Percentiles rank a stretch among this genome's conserved stretches.
Evolutionary conservation across 2,329 filamentous ascomycete genomes (phyloP).

Genomic region (Simplicillium sp.): DNA sequence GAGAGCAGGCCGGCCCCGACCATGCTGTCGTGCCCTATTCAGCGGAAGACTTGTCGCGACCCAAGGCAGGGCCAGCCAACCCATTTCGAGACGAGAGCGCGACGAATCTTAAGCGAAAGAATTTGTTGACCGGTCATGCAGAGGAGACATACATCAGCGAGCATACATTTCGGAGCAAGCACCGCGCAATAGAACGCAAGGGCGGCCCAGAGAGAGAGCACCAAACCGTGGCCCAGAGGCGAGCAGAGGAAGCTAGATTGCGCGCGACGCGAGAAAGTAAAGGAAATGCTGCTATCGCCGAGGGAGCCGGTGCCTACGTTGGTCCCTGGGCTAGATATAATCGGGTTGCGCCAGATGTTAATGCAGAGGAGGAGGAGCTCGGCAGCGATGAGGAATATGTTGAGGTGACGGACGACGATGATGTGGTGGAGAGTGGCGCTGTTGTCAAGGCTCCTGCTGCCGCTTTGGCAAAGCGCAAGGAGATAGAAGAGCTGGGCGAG

Average conservation of each 20-base stretch:
- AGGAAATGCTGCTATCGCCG: slow-evolving; percentile 73
- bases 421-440: slow-evolving; percentile 55
- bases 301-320: slow-evolving; percentile 80
- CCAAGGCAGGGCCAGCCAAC: slow-evolving; percentile 60
- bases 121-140: slow-evolving; percentile 75
- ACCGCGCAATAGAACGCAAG: slow-evolving; percentile 69
- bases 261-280: slow-evolving; percentile 74
- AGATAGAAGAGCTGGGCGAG: slow-evolving; percentile 49
- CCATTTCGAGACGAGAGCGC: slow-evolving; percentile 57
- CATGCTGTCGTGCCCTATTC: slow-evolving; percentile 57
- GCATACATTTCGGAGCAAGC: slow-evolving; percentile 78
- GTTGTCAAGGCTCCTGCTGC: slow-evolving; percentile 46
- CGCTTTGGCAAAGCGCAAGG: slow-evolving; percentile 45
- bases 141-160: slow-evolving; percentile 86
- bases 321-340: slow-evolving; percentile 84
- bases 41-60: slow-evolving; percentile 62
- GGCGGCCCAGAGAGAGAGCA: slow-evolving; percentile 48
- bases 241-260: slow-evolving; percentile 60
- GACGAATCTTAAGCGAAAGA: slow-evolving; percentile 62
- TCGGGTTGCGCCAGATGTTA: slow-evolving; percentile 62
- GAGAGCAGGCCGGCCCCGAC: slow-evolving; percentile 42
- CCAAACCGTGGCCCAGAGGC: slow-evolving; percentile 46
- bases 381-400: slow-evolving; percentile 73
- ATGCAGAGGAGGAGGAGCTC: slow-evolving; percentile 65
- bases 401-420: slow-evolving; percentile 67